Conservation (phyloP, 1,284 basidiomycete genomes). For the Rugosomyces carneus region DNA sequence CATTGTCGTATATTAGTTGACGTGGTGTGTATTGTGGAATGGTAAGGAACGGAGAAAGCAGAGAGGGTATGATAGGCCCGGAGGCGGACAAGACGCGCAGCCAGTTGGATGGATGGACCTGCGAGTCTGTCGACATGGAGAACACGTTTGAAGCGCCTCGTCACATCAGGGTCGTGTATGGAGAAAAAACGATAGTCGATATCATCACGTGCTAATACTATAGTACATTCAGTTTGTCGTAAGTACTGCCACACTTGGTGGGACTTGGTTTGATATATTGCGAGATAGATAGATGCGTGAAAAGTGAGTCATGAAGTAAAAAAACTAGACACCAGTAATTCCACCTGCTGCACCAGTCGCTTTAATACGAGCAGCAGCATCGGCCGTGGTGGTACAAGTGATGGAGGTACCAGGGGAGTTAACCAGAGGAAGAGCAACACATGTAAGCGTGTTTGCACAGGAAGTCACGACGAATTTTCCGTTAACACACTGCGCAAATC, state of each 20-base stretch:
- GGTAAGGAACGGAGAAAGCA: conserved; percentile 13
- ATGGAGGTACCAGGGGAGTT: conserved; percentile 50
- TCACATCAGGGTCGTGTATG: background rate
- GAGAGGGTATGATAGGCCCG: conserved; percentile 14
- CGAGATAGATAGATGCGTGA: background rate
- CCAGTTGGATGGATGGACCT: conserved; percentile 6
- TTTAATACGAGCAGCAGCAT: conserved; percentile 46
- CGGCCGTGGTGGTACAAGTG: conserved; percentile 46
- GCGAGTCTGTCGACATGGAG: background rate
- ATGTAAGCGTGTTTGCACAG: conserved; percentile 37
- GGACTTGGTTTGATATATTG: background rate
- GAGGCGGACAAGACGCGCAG: conserved; percentile 7
- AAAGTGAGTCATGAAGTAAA: background rate
- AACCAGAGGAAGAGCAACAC: conserved; percentile 54
- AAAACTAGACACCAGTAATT: conserved; percentile 20
- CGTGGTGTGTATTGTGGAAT: conserved; percentile 19
- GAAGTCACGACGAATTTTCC: conserved; percentile 36
- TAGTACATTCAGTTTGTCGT: too few species aligned
- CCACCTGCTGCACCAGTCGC: conserved; percentile 43
- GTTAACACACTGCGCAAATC: conserved; percentile 38
- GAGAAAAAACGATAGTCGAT: background rate
- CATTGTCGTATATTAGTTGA: conserved; percentile 19
- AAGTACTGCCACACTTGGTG: background rate
- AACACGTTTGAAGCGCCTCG: background rate
- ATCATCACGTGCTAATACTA: background rate